Evolutionary conservation across 1,284 basidiomycete species (phyloP).

Genomic region (Singerocomus rubriflavus): DNA sequence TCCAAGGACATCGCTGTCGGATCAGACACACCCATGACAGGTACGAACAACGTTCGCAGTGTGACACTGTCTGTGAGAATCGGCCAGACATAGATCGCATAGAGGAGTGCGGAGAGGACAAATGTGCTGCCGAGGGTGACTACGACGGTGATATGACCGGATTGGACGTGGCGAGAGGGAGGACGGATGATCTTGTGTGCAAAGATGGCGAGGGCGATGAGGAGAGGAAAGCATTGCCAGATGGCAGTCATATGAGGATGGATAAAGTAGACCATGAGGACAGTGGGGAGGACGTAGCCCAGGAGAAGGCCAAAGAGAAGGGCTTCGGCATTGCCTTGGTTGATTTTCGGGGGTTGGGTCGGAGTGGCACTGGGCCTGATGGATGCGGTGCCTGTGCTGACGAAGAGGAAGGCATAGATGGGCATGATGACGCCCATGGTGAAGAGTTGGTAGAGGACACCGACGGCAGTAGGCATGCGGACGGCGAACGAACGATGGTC

Average conservation of each 20-base stretch:
- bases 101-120: conserved; percentile 37
- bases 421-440: conserved; percentile 40
- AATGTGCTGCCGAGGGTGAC: conserved; percentile 32
- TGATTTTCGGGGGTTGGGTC: conserved; percentile 9
- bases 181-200: conserved; percentile 25
- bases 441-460: conserved; percentile 30
- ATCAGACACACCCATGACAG: conserved; percentile 23
- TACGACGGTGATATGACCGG: conserved; percentile 38
- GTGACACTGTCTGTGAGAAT: conserved; percentile 23
- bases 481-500: conserved; percentile 14
- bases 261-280: conserved; percentile 33
- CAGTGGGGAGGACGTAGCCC: conserved; percentile 38
- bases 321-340: conserved; percentile 42
- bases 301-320: conserved; percentile 39
- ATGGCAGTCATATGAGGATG: conserved; percentile 38
- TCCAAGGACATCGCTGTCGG: conserved; percentile 18
- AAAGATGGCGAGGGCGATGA: conserved; percentile 29
- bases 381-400: conserved; percentile 33
- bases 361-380: not conserved
- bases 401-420: conserved; percentile 42
- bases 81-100: conserved; percentile 37
- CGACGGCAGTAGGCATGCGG: conserved; percentile 14
- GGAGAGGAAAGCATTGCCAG: conserved; percentile 47
- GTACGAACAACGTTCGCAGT: conserved; percentile 31
- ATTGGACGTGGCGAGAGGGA: conserved; percentile 24